Evolutionary conservation across 345 rosid species (phyloP), one percentile per base, ranked within the genome.

Genomic region (Hypericum androsaemum): DNA sequence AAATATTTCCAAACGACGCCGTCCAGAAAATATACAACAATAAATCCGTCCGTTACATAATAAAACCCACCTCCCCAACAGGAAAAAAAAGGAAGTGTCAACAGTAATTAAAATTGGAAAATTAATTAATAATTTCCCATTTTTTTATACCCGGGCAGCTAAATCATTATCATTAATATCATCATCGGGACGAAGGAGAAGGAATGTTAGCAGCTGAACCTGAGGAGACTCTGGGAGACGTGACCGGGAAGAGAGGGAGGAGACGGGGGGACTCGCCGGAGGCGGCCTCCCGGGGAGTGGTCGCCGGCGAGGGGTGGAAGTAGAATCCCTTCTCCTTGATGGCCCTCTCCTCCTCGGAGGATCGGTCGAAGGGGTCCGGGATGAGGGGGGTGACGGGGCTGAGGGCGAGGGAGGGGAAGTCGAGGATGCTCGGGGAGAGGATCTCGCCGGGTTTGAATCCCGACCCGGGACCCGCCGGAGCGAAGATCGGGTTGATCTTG

Each of bases 271-370:
- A 95, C 76, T 88, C 32, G 32, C 32, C 32, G 32, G 89, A 6
- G 75, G 39, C 35, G 32, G 32, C 32, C 1, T 81, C 95, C 57
- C 86, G 63, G 3, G 96, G 95, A 43, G 98, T 87, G 6, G 89
- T 74, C 10, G 77, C 66, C 43, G 97, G 98, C 3, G 97, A 88
- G 5, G 88, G 94, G 66, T 92, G 98, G 51, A 92, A 51, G 72
- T 76, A 92, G 67, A 81, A 92, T 0, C 96, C 94, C 67, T 68
- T 92, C 66, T 88, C 98, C 66, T 81, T 80, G 41, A 92, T 88
- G 0, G 86, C 88, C 57, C 64, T 83, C 74, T 92, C 94, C 70
- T 92, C 98, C 6, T 65, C 77, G 46, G 67, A 75, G 10, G 88
- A 95, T 52, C 84, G 83, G 63, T 62, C 78, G n/a, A 92, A 67